Base-by-base conservation (phyloP, 768 basidiomycete genomes). In the Dioszegia hungarica region DNA sequence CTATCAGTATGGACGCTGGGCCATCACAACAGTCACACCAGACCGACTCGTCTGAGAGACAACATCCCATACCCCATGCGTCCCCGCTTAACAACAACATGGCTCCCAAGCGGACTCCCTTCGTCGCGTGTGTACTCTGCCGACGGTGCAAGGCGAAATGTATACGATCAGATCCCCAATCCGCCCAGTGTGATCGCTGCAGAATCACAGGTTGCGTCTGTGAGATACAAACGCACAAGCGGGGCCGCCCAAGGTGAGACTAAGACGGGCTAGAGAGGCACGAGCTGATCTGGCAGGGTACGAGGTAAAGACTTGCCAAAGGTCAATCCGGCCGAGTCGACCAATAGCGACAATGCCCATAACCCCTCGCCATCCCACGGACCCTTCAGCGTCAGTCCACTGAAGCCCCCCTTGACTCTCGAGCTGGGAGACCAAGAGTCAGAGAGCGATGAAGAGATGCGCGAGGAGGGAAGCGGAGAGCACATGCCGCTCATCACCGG, bases 101-200 rank as follows among this genome's bases (percentile, higher is more conserved):
- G 1, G 37, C 28, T 5, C 6, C 12, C 2, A 49, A 50, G 24
- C 40, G 37, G 17, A 34, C 56, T 27, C 43, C 58, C n/a, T 59
- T 54, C 25, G 59, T 60, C 31, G 59, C 59, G 12, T 60, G 59
- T 34, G 47, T 46, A 6, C 39, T 60, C 4, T 60, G 59, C 33
- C 52, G 59, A 29, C 44, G 47, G 10, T 60, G 59, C 39, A 60
- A 60, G 29, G 59, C 59, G 19, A 60, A 55, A 37, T 60, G 59
- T 33, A 33, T 50, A 34, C 36, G 31, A 14, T 43, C 53, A 6
- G 54, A 60, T 29, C 53, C 59, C 9, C 15, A 24, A 25, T n/a
- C 41, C 1, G 19, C 24, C 1, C 53, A 55, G 36, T 60, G 59
- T 36, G 59, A 60, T 41, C 25, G 59, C 31, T 60, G 59, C 28